These are phyloP conservation scores for Beauveria caledonica DNA, from an alignment of 2,329 filamentous ascomycete genomes.

Conservation along the genomic window DNA sequence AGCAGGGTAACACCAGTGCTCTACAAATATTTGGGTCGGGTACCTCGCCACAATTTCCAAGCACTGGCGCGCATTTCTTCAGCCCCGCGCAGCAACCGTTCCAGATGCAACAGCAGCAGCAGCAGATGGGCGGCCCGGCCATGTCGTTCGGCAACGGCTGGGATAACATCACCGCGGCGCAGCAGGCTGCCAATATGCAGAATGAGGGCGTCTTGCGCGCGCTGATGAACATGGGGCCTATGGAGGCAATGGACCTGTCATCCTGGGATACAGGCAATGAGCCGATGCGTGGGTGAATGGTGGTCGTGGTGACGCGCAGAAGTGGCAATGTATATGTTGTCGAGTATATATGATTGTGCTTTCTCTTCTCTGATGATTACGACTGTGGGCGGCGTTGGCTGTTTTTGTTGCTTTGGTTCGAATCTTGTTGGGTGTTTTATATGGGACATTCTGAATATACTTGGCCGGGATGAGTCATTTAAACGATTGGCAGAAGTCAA, in stretches of 20 bases:
- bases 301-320: neutral
- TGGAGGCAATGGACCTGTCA: conserved; percentile 52
- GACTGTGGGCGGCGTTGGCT: neutral
- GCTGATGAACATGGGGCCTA: conserved; percentile 49
- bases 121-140: neutral
- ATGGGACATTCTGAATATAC: neutral
- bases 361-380: neutral
- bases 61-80: conserved; percentile 2
- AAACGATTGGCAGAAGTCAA: neutral
- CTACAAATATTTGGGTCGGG: neutral
- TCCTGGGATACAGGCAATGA: conserved; percentile 32
- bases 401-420: neutral
- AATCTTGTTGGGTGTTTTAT: neutral
- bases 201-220: conserved; percentile 49
- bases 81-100: neutral
- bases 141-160: conserved; percentile 29
- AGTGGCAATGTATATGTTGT: neutral
- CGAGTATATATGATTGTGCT: neutral
- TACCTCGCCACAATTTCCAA: conserved; percentile 1
- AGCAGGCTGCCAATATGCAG: conserved; percentile 21
- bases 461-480: neutral
- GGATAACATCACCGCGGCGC: conserved; percentile 27
- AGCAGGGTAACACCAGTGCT: neutral
- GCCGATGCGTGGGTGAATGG: conserved; percentile 6
- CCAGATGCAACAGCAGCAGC: conserved; percentile 2